phyloP scores from a whole-genome alignment of 2,329 filamentous ascomycete species.

The Neofusicoccum umdonicola region DNA sequence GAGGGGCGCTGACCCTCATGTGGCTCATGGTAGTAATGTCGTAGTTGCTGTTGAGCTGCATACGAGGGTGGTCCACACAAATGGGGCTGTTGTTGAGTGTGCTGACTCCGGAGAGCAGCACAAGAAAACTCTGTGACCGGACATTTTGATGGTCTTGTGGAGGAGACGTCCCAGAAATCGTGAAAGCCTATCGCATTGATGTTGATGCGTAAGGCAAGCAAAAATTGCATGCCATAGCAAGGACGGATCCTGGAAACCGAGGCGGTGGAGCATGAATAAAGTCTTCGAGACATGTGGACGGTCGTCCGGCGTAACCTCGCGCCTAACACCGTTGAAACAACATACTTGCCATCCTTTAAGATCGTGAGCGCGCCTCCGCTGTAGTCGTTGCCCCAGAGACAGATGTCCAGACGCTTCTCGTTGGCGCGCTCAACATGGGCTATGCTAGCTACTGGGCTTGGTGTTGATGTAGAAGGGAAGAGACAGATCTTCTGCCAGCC shows the following conservation, averaged over 20 bases:
- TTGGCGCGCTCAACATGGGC: conserved; percentile 67
- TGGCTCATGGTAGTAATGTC: conserved; percentile 55
- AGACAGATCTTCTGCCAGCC: too few relatives aligned
- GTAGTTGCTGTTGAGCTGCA: conserved; percentile 50
- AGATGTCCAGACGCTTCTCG: conserved; percentile 63
- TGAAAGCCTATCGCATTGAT: too few relatives aligned
- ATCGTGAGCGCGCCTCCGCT: conserved; percentile 54
- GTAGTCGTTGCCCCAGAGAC: conserved; percentile 73
- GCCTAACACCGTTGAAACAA: conserved; percentile 83
- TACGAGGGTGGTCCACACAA: conserved; percentile 80
- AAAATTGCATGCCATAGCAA: conserved; percentile 82
- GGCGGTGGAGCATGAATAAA: conserved; percentile 75
- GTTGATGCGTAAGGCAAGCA: too few relatives aligned
- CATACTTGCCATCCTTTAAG: conserved; percentile 80
- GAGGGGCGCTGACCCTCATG: conserved; percentile 61
- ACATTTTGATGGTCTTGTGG: too few relatives aligned
- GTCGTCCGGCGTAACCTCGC: conserved; percentile 88
- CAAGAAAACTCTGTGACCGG: too few relatives aligned
- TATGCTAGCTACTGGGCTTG: conserved; percentile 78
- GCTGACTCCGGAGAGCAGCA: conserved; percentile 52
- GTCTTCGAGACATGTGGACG: conserved; percentile 75
- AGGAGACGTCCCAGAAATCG: too few relatives aligned
- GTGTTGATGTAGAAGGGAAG: too few relatives aligned
- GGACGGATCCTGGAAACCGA: conserved; percentile 77
- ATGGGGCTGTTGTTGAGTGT: conserved; percentile 66